A percentile compares a stretch with the other conserved stretches of the same genome.
Evolutionary conservation across 129 eudicot species (phyloP).

Genomic region (Lonicera japonica): DNA sequence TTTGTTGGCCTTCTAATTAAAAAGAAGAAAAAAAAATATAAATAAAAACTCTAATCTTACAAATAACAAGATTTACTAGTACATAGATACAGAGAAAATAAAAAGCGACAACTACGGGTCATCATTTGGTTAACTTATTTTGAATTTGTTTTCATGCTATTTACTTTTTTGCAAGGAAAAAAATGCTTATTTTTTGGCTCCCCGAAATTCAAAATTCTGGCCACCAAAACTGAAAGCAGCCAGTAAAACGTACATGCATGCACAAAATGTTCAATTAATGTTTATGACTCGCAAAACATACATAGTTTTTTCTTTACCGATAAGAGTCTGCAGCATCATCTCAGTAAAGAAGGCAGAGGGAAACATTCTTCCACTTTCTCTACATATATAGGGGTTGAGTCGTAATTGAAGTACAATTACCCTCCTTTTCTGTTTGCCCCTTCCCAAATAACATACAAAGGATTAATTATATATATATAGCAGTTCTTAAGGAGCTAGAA

Average conservation of each 20-base stretch:
- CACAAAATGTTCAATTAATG: not conserved
- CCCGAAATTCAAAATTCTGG: too few species aligned
- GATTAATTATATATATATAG: not conserved
- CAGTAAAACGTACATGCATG: not conserved
- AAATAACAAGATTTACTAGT: too few species aligned
- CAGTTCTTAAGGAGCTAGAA: not conserved
- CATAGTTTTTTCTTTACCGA: not conserved
- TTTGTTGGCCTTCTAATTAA: too few species aligned
- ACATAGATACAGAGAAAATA: too few species aligned
- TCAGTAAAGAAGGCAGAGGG: not conserved
- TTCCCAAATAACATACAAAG: not conserved
- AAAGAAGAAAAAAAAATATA: too few species aligned
- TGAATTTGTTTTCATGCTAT: too few species aligned
- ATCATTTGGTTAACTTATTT: too few species aligned
- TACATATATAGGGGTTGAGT: not conserved
- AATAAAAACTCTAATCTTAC: too few species aligned
- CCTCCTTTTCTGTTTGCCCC: not conserved
- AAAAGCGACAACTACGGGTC: too few species aligned
- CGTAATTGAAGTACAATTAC: not conserved
- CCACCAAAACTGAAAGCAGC: too few species aligned
- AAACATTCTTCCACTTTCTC: not conserved
- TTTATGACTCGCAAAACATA: not conserved
- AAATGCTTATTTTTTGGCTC: too few species aligned
- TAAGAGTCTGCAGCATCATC: not conserved
- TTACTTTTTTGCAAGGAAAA: too few species aligned